phyloP scores from a whole-genome alignment of 371 early-diverging fungal species.

The Circinella umbellata region DNA sequence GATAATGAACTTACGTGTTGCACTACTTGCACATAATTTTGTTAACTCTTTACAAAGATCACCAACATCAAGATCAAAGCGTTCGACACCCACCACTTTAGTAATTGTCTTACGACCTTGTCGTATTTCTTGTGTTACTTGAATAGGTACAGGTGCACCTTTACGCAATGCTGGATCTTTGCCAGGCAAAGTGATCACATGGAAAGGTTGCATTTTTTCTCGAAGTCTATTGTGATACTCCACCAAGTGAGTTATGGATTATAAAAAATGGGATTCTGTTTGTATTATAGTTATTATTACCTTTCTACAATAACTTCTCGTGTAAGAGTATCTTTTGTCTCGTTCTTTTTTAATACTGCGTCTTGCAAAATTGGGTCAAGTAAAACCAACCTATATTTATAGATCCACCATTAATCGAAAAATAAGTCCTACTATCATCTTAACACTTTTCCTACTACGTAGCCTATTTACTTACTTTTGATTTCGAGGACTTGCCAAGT shows the following conservation, averaged over 20 bases:
- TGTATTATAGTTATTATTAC: slow-evolving; percentile 11
- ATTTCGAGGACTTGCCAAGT: slow-evolving; percentile 62
- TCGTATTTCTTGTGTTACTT: slow-evolving; percentile 64
- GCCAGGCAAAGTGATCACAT: slow-evolving; percentile 51
- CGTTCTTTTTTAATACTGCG: slow-evolving; percentile 61
- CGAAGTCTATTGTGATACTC: slow-evolving; percentile 27
- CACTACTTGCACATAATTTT: slow-evolving; percentile 68
- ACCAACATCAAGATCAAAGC: slow-evolving; percentile 64
- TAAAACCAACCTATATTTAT: slow-evolving; percentile 42
- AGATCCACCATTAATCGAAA: too few relatives aligned
- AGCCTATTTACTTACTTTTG: slow-evolving; percentile 44
- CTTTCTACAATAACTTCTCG: slow-evolving; percentile 60
- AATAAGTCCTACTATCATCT: too few relatives aligned
- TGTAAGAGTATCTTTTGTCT: slow-evolving; percentile 56
- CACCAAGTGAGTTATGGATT: too few relatives aligned
- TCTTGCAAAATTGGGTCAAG: slow-evolving; percentile 68
- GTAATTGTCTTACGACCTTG: slow-evolving; percentile 72
- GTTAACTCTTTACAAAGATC: slow-evolving; percentile 66
- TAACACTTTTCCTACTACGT: too few relatives aligned
- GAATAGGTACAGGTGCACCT: slow-evolving; percentile 56
- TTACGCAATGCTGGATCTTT: slow-evolving; percentile 46
- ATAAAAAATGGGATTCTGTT: too few relatives aligned
- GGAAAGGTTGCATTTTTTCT: slow-evolving; percentile 61
- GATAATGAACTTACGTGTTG: slow-evolving; percentile 53
- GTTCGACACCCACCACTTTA: slow-evolving; percentile 65